Base-by-base conservation (phyloP, 106 monocot species). In the Posidonia australis region DNA sequence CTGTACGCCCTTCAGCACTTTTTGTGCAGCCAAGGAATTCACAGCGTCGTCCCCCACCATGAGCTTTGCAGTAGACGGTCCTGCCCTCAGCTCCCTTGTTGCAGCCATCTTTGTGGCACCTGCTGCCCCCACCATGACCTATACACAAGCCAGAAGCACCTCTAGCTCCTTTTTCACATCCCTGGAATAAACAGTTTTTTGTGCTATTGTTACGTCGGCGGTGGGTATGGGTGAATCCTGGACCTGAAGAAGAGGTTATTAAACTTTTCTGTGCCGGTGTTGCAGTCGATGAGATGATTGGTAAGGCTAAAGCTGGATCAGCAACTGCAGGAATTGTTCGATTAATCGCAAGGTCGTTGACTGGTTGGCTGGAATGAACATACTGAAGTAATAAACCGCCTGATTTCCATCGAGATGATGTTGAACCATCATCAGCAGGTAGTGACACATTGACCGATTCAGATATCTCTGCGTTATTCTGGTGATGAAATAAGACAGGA, bases 141-240 rank as follows among this genome's bases (percentile, higher is more conserved):
- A 87, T 87, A 70, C 83, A 87, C 14, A 72, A 71, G 0, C 87
- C 78, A 46, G 87, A 88, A 58, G 78, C 76, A 46, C 87, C 87
- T 51, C 87, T 67, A 0, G 83, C 87, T 25, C 83, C 80, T 66
- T 83, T 88, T 46, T 29, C 31, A 57, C 87, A 88, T 64, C 83
- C 83, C 27, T 49, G 78, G 44, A 71, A 42, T 56, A 73, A 73
- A 44, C 83, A 88, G 16, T 6, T 78, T 68, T 83, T 83, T 22
- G 69, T 75, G 58, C 60, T 70, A 45, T 30, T 46, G 46, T 51
- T 65, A 65, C 77, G 68, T 12, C 75, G 65, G 9, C 73, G 68
- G 27, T 0, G 53, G 54, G 72, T 27, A 53, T 23, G 43, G 43
- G 68, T 42, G 32, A 61, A n/a, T 0, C 60, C 71, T 21, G 77